phyloP scores from a whole-genome alignment of 2,329 filamentous ascomycete genomes.

The Didymella arachidicola region DNA sequence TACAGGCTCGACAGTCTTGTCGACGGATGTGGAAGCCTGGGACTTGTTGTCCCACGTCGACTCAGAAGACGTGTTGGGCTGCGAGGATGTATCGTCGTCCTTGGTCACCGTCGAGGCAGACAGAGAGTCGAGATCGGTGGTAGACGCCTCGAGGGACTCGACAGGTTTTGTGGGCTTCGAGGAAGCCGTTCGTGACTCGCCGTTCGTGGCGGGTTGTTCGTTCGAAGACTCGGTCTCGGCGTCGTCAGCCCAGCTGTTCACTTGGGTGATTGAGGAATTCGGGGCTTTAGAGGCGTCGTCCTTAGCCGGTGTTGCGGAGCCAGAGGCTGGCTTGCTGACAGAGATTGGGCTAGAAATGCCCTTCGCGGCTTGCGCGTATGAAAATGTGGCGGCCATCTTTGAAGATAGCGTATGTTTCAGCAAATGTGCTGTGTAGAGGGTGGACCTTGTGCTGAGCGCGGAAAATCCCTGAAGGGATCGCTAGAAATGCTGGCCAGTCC shows the following conservation, averaged over 20 bases:
- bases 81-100: slow-evolving; percentile 68
- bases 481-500: slow-evolving; percentile 42
- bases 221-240: slow-evolving; percentile 50
- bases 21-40: slow-evolving; percentile 69
- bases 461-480: slow-evolving; percentile 44
- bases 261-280: slow-evolving; percentile 41
- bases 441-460: slow-evolving; percentile 26
- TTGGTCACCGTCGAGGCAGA: slow-evolving; percentile 63
- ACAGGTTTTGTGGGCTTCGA: slow-evolving; percentile 29
- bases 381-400: slow-evolving; percentile 67
- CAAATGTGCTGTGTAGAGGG: slow-evolving; percentile 6
- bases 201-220: slow-evolving; percentile 36
- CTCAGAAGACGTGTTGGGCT: slow-evolving; percentile 70
- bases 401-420: slow-evolving; percentile 8
- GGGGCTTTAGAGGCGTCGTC: slow-evolving; percentile 41
- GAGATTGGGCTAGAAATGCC: slow-evolving; percentile 65
- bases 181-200: slow-evolving; percentile 33
- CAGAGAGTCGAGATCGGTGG: slow-evolving; percentile 63
- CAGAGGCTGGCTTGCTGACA: slow-evolving; percentile 56
- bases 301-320: slow-evolving; percentile 53
- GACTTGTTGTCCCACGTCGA: slow-evolving; percentile 72
- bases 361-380: slow-evolving; percentile 95
- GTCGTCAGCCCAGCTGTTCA: slow-evolving; percentile 58
- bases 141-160: slow-evolving; percentile 50
- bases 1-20: slow-evolving; percentile 64